Evolutionary conservation across 192 early-diverging fungal genomes (phyloP).

Genomic region (Gigaspora rosea): DNA sequence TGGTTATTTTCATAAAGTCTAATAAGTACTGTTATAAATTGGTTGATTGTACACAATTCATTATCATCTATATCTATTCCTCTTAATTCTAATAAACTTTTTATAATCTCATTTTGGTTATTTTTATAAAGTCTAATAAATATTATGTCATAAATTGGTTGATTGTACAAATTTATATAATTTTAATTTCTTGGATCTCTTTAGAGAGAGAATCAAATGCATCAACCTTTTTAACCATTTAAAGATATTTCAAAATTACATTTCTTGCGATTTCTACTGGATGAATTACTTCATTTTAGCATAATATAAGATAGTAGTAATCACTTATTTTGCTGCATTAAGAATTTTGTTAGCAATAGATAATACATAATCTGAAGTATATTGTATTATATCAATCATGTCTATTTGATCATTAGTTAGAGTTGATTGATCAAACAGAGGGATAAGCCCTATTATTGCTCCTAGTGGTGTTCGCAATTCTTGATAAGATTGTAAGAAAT

Average conservation of each 20-base stretch:
- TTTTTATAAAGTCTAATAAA: no score
- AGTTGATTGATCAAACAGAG: constrained; percentile 42
- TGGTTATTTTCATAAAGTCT: no score
- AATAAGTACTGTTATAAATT: no score
- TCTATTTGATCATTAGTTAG: constrained; percentile 44
- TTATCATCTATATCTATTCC: no score
- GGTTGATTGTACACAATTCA: no score
- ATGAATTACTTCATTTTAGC: constrained; percentile 31
- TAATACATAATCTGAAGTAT: constrained; percentile 43
- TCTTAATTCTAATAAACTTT: no score
- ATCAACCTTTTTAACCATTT: constrained; percentile 26
- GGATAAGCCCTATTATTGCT: constrained; percentile 45
- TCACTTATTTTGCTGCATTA: constrained; percentile 43
- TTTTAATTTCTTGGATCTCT: constrained; percentile 30
- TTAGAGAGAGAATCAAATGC: constrained; percentile 31
- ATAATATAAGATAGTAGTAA: constrained; percentile 18
- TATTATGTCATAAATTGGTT: no score
- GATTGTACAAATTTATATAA: not conserved
- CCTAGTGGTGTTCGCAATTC: constrained; percentile 41
- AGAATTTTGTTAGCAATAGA: constrained; percentile 44
- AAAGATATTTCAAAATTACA: not conserved
- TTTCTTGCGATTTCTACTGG: constrained; percentile 18
- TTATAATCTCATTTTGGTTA: no score
- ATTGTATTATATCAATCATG: constrained; percentile 49
- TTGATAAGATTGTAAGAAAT: not conserved